Conservation (phyloP, 2,329 filamentous ascomycete genomes). For the Aspergillus tanneri region DNA sequence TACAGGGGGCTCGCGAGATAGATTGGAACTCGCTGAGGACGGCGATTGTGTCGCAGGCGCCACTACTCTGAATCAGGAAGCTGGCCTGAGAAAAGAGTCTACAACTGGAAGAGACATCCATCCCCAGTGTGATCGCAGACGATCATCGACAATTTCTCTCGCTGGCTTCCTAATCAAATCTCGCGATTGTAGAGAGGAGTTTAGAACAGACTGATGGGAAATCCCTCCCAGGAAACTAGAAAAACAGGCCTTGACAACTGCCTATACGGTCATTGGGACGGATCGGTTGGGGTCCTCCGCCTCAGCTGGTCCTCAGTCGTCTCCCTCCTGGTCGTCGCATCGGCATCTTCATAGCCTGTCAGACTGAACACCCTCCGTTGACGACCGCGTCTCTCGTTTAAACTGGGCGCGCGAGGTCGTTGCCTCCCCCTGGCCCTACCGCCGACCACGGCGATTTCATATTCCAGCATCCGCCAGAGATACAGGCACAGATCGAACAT, state of each 20-base stretch:
- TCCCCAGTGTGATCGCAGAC: too few species aligned
- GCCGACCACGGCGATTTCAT: slow-evolving; percentile 61
- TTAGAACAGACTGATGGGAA: too few species aligned
- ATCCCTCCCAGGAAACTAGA: too few species aligned
- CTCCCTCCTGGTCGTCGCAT: slow-evolving; percentile 5
- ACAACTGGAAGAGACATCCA: too few species aligned
- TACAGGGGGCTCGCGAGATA: too few species aligned
- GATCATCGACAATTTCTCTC: too few species aligned
- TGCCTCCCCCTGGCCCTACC: slow-evolving; percentile 60
- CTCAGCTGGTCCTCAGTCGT: slow-evolving; percentile 10
- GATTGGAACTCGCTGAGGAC: background rate
- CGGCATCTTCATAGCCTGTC: slow-evolving; percentile 21
- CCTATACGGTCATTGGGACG: too few species aligned
- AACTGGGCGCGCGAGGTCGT: slow-evolving; percentile 61
- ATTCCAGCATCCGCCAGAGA: slow-evolving; percentile 56
- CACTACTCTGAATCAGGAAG: background rate
- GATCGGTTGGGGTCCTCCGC: slow-evolving; percentile 4
- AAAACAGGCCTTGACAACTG: too few species aligned
- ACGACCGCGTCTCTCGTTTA: slow-evolving; percentile 59
- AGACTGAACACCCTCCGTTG: slow-evolving; percentile 32
- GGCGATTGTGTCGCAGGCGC: background rate
- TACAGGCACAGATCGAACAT: slow-evolving; percentile 65
- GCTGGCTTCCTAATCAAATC: too few species aligned
- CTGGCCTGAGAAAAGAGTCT: background rate
- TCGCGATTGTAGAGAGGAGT: too few species aligned